Percentiles rank a stretch among this genome's conserved stretches.
phyloP scores from a whole-genome alignment of 768 basidiomycete species.

The button mushroom (Agaricus bisporus) region DNA sequence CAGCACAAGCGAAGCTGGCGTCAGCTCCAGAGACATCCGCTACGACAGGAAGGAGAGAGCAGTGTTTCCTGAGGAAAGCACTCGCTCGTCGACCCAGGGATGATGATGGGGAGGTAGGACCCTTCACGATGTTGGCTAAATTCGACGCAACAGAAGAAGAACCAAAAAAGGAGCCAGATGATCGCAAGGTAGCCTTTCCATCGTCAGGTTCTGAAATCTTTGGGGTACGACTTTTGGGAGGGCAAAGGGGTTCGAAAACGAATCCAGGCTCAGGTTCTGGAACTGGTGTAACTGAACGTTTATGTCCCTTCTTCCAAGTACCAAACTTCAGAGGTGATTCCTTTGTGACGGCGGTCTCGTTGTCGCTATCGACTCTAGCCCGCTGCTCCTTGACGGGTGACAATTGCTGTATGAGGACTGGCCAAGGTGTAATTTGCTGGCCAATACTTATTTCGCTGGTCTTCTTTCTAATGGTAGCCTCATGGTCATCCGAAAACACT shows the following conservation, averaged over 20 bases:
- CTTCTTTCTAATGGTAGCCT: slow-evolving; percentile 2
- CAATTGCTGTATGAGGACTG: slow-evolving; percentile 29
- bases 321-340: slow-evolving; percentile 14
- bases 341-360: slow-evolving; percentile 13
- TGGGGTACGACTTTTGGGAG: slow-evolving; percentile 30
- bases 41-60: slow-evolving; percentile 7
- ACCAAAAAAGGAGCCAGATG: slow-evolving; percentile 2
- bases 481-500: slow-evolving; percentile 5
- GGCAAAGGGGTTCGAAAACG: slow-evolving; percentile 54
- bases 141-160: not conserved
- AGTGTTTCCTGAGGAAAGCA: slow-evolving; percentile 6
- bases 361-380: slow-evolving; percentile 10
- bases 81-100: slow-evolving; percentile 8
- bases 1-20: not conserved
- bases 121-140: not conserved
- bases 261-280: slow-evolving; percentile 53
- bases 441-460: slow-evolving; percentile 27
- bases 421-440: slow-evolving; percentile 62
- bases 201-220: not conserved
- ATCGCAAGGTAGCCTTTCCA: slow-evolving; percentile 1
- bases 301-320: slow-evolving; percentile 29
- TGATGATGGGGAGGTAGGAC: slow-evolving; percentile 1
- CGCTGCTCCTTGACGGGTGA: slow-evolving; percentile 15
- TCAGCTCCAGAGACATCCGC: slow-evolving; percentile 1
- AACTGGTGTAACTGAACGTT: slow-evolving; percentile 49